phyloP scores from a whole-genome alignment of 2,329 filamentous ascomycete genomes.

The Decorospora gaudefroyi region DNA sequence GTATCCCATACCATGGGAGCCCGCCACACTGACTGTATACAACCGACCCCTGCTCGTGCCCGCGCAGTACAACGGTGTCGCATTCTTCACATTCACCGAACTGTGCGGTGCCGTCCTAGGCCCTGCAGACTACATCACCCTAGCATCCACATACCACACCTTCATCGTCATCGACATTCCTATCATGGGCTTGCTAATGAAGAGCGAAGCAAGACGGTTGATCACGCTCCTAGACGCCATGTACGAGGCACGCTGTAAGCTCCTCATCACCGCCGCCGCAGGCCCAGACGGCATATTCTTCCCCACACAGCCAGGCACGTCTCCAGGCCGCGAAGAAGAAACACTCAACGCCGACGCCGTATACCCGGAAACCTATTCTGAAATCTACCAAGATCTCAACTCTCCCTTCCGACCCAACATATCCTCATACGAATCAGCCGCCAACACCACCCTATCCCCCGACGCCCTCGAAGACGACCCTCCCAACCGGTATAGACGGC shows the following conservation, averaged over 20 bases:
- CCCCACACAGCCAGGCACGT: slow-evolving; percentile 52
- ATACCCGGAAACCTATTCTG: slow-evolving; percentile 68
- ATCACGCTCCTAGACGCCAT: slow-evolving; percentile 77
- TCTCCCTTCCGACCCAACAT: slow-evolving; percentile 80
- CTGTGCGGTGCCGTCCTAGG: slow-evolving; percentile 69
- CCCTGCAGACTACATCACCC: slow-evolving; percentile 80
- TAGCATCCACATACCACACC: slow-evolving; percentile 79
- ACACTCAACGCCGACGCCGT: slow-evolving; percentile 55
- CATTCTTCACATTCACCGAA: slow-evolving; percentile 69
- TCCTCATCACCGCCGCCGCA: slow-evolving; percentile 68
- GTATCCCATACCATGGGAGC: slow-evolving; percentile 53
- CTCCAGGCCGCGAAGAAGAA: slow-evolving; percentile 11
- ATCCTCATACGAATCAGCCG: slow-evolving; percentile 62
- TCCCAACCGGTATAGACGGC: slow-evolving; percentile 49
- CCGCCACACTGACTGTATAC: slow-evolving; percentile 60
- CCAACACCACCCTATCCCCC: slow-evolving; percentile 39
- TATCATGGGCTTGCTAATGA: slow-evolving; percentile 67
- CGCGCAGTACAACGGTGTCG: slow-evolving; percentile 60
- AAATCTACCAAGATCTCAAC: slow-evolving; percentile 77
- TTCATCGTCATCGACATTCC: slow-evolving; percentile 74
- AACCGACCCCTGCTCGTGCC: slow-evolving; percentile 66
- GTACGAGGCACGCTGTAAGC: slow-evolving; percentile 80
- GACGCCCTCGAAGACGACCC: slow-evolving; percentile 58
- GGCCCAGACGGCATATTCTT: slow-evolving; percentile 79
- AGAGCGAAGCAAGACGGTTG: slow-evolving; percentile 79